A percentile compares a stretch with the other conserved stretches of the same genome.
These are phyloP conservation scores for Tricholoma terreum DNA, from an alignment of 768 basidiomycete species.

Conservation along the genomic window DNA sequence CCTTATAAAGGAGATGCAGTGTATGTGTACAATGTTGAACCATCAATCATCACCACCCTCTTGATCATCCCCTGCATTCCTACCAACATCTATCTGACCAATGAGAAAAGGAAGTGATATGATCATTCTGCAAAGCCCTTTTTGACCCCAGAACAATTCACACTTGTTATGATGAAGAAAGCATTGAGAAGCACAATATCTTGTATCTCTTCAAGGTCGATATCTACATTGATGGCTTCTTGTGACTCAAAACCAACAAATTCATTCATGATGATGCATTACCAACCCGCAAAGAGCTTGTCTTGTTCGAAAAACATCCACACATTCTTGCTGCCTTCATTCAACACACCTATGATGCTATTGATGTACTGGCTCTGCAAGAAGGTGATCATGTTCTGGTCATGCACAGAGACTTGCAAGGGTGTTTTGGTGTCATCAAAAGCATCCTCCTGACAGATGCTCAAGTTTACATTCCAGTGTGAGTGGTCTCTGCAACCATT, in stretches of 20 bases:
- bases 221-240: neutral
- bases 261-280: neutral
- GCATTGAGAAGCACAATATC: neutral
- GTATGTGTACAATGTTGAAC: no score
- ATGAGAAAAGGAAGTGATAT: neutral
- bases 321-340: neutral
- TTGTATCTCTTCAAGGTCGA: neutral
- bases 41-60: no score
- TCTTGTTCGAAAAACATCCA: neutral
- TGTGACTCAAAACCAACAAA: neutral
- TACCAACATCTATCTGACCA: neutral
- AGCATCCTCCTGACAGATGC: no score
- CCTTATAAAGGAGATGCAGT: no score
- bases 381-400: neutral
- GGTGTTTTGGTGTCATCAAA: no score
- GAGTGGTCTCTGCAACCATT: no score
- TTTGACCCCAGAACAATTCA: neutral
- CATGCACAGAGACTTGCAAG: no score
- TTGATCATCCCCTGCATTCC: no score
- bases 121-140: neutral
- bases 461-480: no score
- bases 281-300: neutral
- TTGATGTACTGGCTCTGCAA: neutral
- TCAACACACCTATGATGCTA: neutral
- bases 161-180: neutral